Evolutionary conservation across 305 asterid species (phyloP), one percentile per base, ranked within the genome.

Genomic region (Fraxinus floribunda): DNA sequence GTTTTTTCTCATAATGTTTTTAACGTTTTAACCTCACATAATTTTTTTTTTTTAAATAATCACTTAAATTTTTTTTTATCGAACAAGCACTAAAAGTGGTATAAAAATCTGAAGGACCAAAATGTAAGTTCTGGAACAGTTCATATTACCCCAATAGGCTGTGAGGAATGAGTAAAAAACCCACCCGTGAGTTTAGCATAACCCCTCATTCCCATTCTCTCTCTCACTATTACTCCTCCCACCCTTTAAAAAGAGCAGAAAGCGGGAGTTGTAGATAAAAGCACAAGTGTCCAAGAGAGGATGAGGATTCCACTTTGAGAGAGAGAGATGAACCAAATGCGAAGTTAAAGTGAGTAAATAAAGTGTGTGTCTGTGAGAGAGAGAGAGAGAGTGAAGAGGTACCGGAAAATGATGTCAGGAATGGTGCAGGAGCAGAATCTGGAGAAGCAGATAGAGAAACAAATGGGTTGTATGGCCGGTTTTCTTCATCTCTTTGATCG

Each of bases 401-500:
- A 13, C 86, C 80, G 78, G 80, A 34, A 80, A 81, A 92, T 91
- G 95, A 78, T 90, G 84, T 75, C 89, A 13, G 92, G 82, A 10
- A 29, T 83, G 77, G 79, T 79, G 70, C 87, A 87, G 15, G 94
- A 90, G 46, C 88, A 88, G 85, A 87, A 89, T 70, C 85, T 89
- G 15, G 92, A 89, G 83, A 92, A 88, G 89, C 95, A 89, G 64
- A 84, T 90, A 2, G 88, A 85, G 80, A 89, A 89, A 72, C 95
- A 92, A 78, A 87, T 88, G 89, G 97, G 98, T 4, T 94, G 98
- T 88, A 94, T 96, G 95, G 84, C 97, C 57, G 98, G 98, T 41
- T 94, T 93, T 75, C 92, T 93, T 20, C 98, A 94, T 64, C 82
- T 94, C 81, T 94, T 96, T 46, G 95, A 93, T 86, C 99, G 98